phyloP scores from a whole-genome alignment of 345 rosid species.

The Corchorus olitorius region DNA sequence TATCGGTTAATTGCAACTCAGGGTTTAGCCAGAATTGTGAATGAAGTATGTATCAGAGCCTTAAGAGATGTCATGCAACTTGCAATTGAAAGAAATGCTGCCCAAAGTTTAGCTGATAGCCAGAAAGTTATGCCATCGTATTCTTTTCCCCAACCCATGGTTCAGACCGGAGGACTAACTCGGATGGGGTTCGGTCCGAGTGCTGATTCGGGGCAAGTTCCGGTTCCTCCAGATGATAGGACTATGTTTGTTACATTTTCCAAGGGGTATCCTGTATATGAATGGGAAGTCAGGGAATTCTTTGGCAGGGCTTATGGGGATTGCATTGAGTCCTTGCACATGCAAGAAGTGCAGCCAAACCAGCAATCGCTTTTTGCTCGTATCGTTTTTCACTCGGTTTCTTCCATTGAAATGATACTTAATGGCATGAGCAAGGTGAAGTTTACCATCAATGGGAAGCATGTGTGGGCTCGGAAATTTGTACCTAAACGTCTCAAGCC shows the following conservation, averaged over 20 bases:
- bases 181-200: slow-evolving; percentile 10
- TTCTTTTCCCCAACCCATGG: neutral
- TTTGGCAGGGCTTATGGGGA: slow-evolving; percentile 41
- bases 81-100: slow-evolving; percentile 32
- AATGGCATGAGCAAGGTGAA: slow-evolving; percentile 39
- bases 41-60: slow-evolving; percentile 42
- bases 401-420: slow-evolving; percentile 35
- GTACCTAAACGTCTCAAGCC: slow-evolving; percentile 37
- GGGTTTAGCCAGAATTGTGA: slow-evolving; percentile 32
- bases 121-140: slow-evolving; percentile 1
- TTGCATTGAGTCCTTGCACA: slow-evolving; percentile 49
- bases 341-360: slow-evolving; percentile 48
- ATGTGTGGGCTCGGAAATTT: slow-evolving; percentile 66
- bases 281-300: slow-evolving; percentile 53
- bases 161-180: neutral
- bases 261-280: slow-evolving; percentile 56
- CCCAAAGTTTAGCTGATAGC: slow-evolving; percentile 16
- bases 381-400: slow-evolving; percentile 35
- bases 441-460: slow-evolving; percentile 68
- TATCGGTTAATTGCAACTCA: slow-evolving; percentile 24
- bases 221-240: slow-evolving; percentile 34
- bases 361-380: slow-evolving; percentile 58
- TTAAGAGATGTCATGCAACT: slow-evolving; percentile 41
- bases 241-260: slow-evolving; percentile 73
- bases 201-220: slow-evolving; percentile 7